A percentile compares a stretch with the other conserved stretches of the same genome.
These are phyloP conservation scores for Heritiera littoralis DNA, from an alignment of 345 rosid species.

Conservation along the genomic window DNA sequence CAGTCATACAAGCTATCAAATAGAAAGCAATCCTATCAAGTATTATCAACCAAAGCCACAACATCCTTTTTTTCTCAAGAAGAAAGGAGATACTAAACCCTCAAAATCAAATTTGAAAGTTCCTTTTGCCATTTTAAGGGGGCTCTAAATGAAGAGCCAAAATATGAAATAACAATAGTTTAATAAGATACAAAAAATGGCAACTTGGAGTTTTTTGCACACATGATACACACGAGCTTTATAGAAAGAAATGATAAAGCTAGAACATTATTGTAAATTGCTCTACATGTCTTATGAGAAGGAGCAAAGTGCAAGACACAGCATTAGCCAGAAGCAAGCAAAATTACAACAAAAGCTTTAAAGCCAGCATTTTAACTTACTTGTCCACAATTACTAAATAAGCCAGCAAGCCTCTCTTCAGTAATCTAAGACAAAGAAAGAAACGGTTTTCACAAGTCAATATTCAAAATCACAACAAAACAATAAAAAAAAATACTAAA, in stretches of 20 bases:
- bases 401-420: constrained; percentile 83
- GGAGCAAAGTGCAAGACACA: background rate
- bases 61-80: background rate
- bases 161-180: background rate
- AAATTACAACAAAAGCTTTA: background rate
- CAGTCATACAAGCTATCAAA: background rate
- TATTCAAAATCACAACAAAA: constrained; percentile 4
- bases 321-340: background rate
- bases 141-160: background rate
- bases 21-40: background rate
- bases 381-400: constrained; percentile 77
- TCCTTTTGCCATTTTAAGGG: background rate
- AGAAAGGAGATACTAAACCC: background rate
- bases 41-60: background rate
- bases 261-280: background rate
- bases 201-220: background rate
- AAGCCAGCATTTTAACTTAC: constrained; percentile 45
- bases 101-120: background rate
- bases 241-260: background rate
- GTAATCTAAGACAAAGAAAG: constrained; percentile 53
- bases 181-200: background rate
- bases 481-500: background rate
- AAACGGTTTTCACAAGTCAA: background rate
- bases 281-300: background rate
- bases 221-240: background rate